These are phyloP conservation scores for Adansonia madagascariensis DNA, from an alignment of 441 rosid species.

Conservation along the genomic window DNA sequence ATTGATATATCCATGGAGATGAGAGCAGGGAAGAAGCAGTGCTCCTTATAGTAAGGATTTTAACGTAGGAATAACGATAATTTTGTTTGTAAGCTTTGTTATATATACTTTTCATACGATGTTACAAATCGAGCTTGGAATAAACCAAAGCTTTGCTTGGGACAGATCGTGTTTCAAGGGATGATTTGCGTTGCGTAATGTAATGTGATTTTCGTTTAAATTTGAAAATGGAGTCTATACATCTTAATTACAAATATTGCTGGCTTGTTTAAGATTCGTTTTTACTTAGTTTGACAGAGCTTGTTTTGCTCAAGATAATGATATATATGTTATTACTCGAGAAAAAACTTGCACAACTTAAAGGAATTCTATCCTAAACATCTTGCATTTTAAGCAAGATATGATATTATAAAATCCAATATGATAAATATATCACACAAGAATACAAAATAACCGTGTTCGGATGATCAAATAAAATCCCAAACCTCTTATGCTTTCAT, in stretches of 20 bases:
- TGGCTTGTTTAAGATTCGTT: too few relatives aligned
- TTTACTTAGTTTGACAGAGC: too few relatives aligned
- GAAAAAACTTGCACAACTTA: too few relatives aligned
- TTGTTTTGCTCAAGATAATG: too few relatives aligned
- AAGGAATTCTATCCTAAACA: too few relatives aligned
- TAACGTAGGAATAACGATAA: neutral
- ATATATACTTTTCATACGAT: neutral
- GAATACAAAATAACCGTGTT: neutral
- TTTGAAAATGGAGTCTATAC: too few relatives aligned
- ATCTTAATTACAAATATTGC: too few relatives aligned
- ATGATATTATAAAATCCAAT: too few relatives aligned
- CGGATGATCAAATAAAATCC: neutral
- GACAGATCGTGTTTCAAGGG: neutral
- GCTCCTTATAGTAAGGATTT: neutral
- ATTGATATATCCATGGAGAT: neutral
- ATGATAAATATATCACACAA: too few relatives aligned
- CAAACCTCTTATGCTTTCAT: conserved; percentile 44
- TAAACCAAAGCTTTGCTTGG: neutral
- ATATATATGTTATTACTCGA: too few relatives aligned
- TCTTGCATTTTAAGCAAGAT: too few relatives aligned
- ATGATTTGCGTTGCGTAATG: neutral
- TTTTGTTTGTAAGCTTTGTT: neutral
- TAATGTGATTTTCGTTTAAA: too few relatives aligned
- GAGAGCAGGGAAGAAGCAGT: neutral
- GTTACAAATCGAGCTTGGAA: neutral